These are phyloP conservation scores for Leucaena leucocephala DNA, from an alignment of 306 rosid genomes.

Conservation along the genomic window DNA sequence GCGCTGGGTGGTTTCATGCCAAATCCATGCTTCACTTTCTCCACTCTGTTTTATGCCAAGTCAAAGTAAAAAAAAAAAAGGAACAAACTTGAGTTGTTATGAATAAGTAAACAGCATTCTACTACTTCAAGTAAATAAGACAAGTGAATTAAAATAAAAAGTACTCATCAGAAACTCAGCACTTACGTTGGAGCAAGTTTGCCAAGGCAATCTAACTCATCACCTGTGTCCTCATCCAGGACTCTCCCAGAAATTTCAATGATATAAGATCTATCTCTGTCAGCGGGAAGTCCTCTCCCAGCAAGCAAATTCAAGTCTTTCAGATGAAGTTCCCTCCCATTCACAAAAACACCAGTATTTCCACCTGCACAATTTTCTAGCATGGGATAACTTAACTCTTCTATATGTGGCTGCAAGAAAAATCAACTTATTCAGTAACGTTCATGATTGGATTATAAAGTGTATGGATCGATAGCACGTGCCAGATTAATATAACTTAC, in stretches of 20 bases:
- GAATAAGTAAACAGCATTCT: slow-evolving; percentile 25
- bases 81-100: not conserved
- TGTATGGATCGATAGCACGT: not conserved
- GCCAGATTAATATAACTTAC: slow-evolving; percentile 59
- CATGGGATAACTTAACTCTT: slow-evolving; percentile 81
- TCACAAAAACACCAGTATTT: slow-evolving; percentile 77
- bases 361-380: slow-evolving; percentile 87
- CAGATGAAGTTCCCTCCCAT: slow-evolving; percentile 91
- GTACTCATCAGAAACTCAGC: slow-evolving; percentile 4
- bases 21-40: slow-evolving; percentile 85
- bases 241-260: slow-evolving; percentile 92
- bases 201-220: slow-evolving; percentile 93
- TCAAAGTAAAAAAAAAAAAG: not conserved
- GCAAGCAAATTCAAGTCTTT: slow-evolving; percentile 89
- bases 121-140: slow-evolving; percentile 24
- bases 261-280: slow-evolving; percentile 74
- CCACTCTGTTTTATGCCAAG: slow-evolving; percentile 59
- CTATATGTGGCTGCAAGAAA: slow-evolving; percentile 86
- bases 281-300: slow-evolving; percentile 80
- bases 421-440: slow-evolving; percentile 10
- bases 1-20: slow-evolving; percentile 81
- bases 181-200: slow-evolving; percentile 98
- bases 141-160: not conserved
- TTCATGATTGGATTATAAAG: not conserved
- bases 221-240: slow-evolving; percentile 87